Percentiles rank a stretch among this genome's conserved stretches.
Evolutionary conservation across 2,329 filamentous ascomycete species (phyloP).

Genomic region (Tolypocladium endophyticum): DNA sequence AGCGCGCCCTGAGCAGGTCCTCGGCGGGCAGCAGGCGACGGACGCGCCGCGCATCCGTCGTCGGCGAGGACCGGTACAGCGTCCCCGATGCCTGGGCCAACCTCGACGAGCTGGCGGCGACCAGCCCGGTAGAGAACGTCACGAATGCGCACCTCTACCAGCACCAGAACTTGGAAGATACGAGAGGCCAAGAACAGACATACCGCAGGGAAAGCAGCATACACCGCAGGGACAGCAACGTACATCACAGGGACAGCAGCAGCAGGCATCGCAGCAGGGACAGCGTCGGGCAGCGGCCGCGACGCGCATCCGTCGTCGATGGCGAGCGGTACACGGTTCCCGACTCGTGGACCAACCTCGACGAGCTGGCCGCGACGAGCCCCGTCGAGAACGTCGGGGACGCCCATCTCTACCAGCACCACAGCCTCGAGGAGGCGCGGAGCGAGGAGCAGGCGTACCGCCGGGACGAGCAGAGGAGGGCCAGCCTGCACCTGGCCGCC

Average conservation of each 20-base stretch:
- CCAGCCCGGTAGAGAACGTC: slow-evolving; percentile 13
- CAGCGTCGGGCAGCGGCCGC: neutral
- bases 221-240: too few species aligned
- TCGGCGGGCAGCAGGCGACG: neutral
- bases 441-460: slow-evolving; percentile 5
- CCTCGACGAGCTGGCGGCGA: slow-evolving; percentile 30
- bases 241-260: too few species aligned
- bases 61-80: slow-evolving; percentile 7
- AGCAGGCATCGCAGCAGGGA: too few species aligned
- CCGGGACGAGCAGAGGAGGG: neutral
- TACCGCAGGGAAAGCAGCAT: neutral
- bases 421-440: slow-evolving; percentile 7
- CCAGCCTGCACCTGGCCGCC: neutral
- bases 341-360: slow-evolving; percentile 28
- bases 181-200: neutral
- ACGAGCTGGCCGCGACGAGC: slow-evolving; percentile 27
- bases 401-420: slow-evolving; percentile 4
- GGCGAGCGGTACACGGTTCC: slow-evolving; percentile 12
- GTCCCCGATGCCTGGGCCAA: slow-evolving; percentile 24
- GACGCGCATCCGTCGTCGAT: neutral
- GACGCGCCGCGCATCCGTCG: neutral
- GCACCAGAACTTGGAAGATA: slow-evolving; percentile 7
- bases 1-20: neutral
- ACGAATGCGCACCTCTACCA: slow-evolving; percentile 4
- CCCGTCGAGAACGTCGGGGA: slow-evolving; percentile 10